These are phyloP conservation scores for Begonia peltatifolia DNA, from an alignment of 306 rosid genomes.

Conservation along the genomic window DNA sequence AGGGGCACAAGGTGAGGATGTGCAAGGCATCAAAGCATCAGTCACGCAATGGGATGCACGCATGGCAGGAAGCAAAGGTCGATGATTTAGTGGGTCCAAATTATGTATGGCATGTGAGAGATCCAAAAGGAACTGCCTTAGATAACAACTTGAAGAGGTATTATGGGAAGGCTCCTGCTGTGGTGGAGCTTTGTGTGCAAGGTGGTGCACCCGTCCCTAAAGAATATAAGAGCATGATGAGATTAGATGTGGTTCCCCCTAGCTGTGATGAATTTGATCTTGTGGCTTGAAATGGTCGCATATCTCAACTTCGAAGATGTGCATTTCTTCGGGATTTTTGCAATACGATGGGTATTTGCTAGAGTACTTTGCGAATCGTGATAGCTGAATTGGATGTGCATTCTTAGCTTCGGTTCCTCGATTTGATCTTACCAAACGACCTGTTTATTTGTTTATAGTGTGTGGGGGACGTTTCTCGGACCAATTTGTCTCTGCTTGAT, in stretches of 20 bases:
- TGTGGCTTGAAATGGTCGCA: slow-evolving; percentile 28
- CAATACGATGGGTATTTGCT: no score
- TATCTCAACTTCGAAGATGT: no score
- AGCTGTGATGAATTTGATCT: slow-evolving; percentile 68
- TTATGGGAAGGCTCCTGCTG: slow-evolving; percentile 86
- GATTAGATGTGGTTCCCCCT: slow-evolving; percentile 75
- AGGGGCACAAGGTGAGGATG: slow-evolving; percentile 84
- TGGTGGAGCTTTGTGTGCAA: slow-evolving; percentile 74
- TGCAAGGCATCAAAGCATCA: slow-evolving; percentile 86
- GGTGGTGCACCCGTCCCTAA: slow-evolving; percentile 64
- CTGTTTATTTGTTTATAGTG: no score
- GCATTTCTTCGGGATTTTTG: no score
- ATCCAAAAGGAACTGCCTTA: slow-evolving; percentile 35
- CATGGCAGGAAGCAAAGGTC: slow-evolving; percentile 80
- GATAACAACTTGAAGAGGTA: slow-evolving; percentile 69
- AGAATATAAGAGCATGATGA: slow-evolving; percentile 65
- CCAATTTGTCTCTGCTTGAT: no score
- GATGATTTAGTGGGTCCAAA: slow-evolving; percentile 58
- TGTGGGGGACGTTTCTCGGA: no score
- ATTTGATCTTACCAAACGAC: no score
- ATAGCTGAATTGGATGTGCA: no score
- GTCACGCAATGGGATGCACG: slow-evolving; percentile 76
- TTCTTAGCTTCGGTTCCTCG: no score
- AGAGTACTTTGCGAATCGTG: no score
- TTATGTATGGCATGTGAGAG: slow-evolving; percentile 77